Evolutionary conservation across 495 filamentous ascomycete genomes (phyloP), one percentile per base, ranked within the genome.

Genomic region (Penicillium steckii): DNA sequence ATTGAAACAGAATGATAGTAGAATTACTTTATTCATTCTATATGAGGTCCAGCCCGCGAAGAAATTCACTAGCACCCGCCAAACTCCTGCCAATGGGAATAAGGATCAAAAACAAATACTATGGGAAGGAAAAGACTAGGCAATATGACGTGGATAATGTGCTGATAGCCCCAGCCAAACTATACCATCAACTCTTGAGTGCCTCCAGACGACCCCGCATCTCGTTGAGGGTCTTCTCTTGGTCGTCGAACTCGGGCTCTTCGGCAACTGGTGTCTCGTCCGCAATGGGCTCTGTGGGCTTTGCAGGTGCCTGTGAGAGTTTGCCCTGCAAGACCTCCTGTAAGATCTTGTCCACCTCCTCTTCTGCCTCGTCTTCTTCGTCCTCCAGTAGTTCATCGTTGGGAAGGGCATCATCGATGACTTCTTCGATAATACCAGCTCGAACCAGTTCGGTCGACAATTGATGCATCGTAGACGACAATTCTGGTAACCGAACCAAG

Each of bases 391-490:
- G 50, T 48, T 84, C 76, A 33, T 83, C 80, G 59, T 86, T 82
- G n/a, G 90, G 90, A 56, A 97, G 69, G 33, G 78, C 83, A 65
- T 97, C 94, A 35, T 83, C 87, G 10, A 95, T 85, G 86, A 97
- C 96, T 75, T 98, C 94, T 73, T 98, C 94, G 52, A 98, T 96
- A 55, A 98, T 92, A 3, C 95, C 94, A 2, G 94, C 92, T 70
- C 87, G 92, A 53, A 96, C 85, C 61, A 97, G 69, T 76, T 98
- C 94, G 44, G 85, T 77, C 49, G 85, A 88, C 22, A 98, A 76
- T 70, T 97, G 91, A 41, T 81, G 77, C 94, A 97, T 97, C 9
- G 93, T 97, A 38, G 82, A 84, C 18, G 85, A 89, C 27, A 98
- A 74, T 74, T 96, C 87, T 13, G 94, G 94, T 53, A 98, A 70